phyloP scores from a whole-genome alignment of 169 alveolate genomes.

The Cryptosporidium parvum region DNA sequence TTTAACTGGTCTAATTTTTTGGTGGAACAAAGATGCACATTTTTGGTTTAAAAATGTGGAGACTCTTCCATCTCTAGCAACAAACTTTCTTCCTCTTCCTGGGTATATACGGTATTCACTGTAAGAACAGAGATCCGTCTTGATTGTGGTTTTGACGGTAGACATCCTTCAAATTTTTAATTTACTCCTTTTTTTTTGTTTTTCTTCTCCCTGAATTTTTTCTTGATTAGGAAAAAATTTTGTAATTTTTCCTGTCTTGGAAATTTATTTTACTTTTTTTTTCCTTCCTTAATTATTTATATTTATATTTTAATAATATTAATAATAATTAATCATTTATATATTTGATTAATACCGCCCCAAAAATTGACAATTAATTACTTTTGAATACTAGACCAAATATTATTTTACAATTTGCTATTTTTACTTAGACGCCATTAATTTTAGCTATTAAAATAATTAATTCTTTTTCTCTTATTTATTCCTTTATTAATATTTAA shows the following conservation, averaged over 20 bases:
- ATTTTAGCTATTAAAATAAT: background rate
- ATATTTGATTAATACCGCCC: background rate
- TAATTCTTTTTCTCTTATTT: too few species aligned
- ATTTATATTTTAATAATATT: background rate
- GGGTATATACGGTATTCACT: slow-evolving; percentile 98
- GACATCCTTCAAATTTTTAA: slow-evolving; percentile 77
- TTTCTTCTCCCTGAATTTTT: slow-evolving; percentile 18
- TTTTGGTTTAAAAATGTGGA: slow-evolving; percentile 90
- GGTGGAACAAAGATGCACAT: slow-evolving; percentile 92
- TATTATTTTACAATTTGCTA: background rate
- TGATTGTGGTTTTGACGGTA: slow-evolving; percentile 88
- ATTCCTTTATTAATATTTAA: background rate
- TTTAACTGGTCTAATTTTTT: slow-evolving; percentile 95
- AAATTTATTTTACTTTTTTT: background rate
- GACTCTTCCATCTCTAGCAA: slow-evolving; percentile 96
- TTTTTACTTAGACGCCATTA: slow-evolving; percentile 28
- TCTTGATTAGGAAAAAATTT: background rate
- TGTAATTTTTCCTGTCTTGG: slow-evolving; percentile 12
- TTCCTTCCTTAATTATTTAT: background rate
- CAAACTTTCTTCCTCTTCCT: slow-evolving; percentile 96
- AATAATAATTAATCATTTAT: background rate
- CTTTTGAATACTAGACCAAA: background rate
- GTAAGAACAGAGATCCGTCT: slow-evolving; percentile 96
- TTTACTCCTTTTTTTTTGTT: slow-evolving; percentile 10
- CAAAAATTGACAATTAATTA: background rate